phyloP scores from a whole-genome alignment of 1,284 basidiomycete species.

The Ustilago sp. region DNA sequence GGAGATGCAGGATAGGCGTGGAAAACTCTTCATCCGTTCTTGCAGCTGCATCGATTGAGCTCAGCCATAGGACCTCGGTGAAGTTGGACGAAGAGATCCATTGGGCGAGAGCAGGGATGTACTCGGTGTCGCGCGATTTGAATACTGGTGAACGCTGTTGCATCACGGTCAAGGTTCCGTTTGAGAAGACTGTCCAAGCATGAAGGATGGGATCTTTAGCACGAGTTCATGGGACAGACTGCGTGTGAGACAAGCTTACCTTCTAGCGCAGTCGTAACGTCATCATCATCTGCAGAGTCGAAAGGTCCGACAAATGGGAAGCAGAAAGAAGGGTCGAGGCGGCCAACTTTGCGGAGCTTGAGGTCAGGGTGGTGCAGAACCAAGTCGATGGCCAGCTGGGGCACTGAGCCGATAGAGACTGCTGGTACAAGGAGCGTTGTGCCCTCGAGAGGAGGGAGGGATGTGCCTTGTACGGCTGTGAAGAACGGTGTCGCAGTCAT shows the following conservation, averaged over 20 bases:
- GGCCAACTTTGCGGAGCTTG: conserved; percentile 40
- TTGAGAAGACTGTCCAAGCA: conserved; percentile 29
- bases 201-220: neutral
- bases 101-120: conserved; percentile 23
- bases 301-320: conserved; percentile 58
- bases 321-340: conserved; percentile 51
- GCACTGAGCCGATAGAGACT: conserved; percentile 61
- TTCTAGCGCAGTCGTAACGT: conserved; percentile 34
- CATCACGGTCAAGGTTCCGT: conserved; percentile 41
- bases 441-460: conserved; percentile 28
- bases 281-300: conserved; percentile 25
- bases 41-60: conserved; percentile 55
- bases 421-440: conserved; percentile 58
- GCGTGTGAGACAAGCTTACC: conserved; percentile 1
- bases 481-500: conserved; percentile 34
- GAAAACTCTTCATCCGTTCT: conserved; percentile 55
- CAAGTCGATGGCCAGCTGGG: conserved; percentile 61
- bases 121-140: conserved; percentile 30
- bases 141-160: conserved; percentile 62
- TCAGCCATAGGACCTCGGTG: conserved; percentile 24
- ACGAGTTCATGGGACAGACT: too few relatives aligned
- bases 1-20: conserved; percentile 27
- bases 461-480: conserved; percentile 6
- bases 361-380: conserved; percentile 48
- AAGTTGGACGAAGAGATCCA: conserved; percentile 20